Percentiles rank a stretch among this genome's conserved stretches.
These are phyloP conservation scores for Calonectria crousiana DNA, from an alignment of 2,329 filamentous ascomycete genomes.

Conservation along the genomic window DNA sequence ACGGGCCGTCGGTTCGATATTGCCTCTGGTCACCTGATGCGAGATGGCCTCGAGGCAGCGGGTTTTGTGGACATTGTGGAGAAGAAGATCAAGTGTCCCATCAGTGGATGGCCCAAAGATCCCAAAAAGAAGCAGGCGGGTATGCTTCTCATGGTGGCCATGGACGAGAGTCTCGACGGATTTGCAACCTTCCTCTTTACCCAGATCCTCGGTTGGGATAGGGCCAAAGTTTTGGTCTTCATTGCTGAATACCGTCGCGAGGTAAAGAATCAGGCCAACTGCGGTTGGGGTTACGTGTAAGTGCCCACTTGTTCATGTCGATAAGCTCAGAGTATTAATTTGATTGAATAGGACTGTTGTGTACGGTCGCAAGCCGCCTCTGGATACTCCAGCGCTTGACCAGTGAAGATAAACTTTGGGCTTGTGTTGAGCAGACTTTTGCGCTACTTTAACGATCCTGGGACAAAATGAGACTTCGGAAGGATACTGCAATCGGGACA, in stretches of 20 bases:
- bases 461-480: not conserved
- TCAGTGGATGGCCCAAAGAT: slow-evolving; percentile 59
- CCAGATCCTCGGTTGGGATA: slow-evolving; percentile 46
- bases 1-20: slow-evolving; percentile 45
- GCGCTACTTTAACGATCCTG: not conserved
- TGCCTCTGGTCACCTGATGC: slow-evolving; percentile 32
- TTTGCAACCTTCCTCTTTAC: slow-evolving; percentile 44
- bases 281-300: slow-evolving; percentile 32
- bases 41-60: slow-evolving; percentile 38
- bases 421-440: not conserved
- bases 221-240: slow-evolving; percentile 42
- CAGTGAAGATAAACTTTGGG: not conserved
- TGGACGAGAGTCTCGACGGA: slow-evolving; percentile 47
- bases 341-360: slow-evolving; percentile 30
- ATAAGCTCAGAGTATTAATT: not conserved
- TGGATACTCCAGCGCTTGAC: not conserved
- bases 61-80: slow-evolving; percentile 52
- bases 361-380: slow-evolving; percentile 32
- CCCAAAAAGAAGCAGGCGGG: slow-evolving; percentile 56
- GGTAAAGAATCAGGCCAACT: slow-evolving; percentile 26
- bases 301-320: not conserved
- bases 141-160: slow-evolving; percentile 45
- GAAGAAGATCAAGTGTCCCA: slow-evolving; percentile 52
- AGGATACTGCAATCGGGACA: not conserved
- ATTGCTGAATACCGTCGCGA: slow-evolving; percentile 37